Conservation (phyloP, 768 basidiomycete genomes). For the Pisolithus sp. region DNA sequence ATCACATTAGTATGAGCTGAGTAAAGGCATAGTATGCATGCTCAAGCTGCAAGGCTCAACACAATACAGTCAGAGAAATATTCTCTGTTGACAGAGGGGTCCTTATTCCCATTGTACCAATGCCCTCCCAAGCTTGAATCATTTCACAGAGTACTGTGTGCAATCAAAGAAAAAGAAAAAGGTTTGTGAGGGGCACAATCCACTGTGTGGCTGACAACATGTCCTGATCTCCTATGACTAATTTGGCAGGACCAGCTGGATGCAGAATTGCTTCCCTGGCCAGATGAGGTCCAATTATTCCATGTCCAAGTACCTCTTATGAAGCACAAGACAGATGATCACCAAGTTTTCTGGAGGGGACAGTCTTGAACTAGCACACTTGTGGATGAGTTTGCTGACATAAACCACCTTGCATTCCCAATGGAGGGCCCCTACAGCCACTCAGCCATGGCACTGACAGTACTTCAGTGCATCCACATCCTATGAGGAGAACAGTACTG, state of each 20-base stretch:
- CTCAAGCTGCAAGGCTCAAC: too few species aligned
- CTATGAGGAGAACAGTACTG: neutral
- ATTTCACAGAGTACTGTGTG: too few species aligned
- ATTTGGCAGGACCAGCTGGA: slow-evolving; percentile 81
- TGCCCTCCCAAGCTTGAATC: too few species aligned
- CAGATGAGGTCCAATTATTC: slow-evolving; percentile 82
- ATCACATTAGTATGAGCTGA: too few species aligned
- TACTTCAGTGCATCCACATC: neutral
- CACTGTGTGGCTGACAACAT: slow-evolving; percentile 79
- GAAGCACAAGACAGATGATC: slow-evolving; percentile 56
- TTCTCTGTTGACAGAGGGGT: too few species aligned
- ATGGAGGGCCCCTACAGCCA: slow-evolving; percentile 77
- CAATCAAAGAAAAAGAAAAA: too few species aligned
- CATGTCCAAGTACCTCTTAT: slow-evolving; percentile 62
- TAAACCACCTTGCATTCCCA: slow-evolving; percentile 71
- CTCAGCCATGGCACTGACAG: slow-evolving; percentile 42
- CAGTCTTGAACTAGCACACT: slow-evolving; percentile 92
- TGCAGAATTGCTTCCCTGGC: slow-evolving; percentile 94
- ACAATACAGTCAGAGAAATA: too few species aligned
- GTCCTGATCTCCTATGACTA: slow-evolving; percentile 89
- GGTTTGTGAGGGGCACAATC: slow-evolving; percentile 74
- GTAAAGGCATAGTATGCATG: too few species aligned
- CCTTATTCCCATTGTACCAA: too few species aligned
- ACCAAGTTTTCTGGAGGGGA: slow-evolving; percentile 96
- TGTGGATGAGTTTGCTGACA: slow-evolving; percentile 51